phyloP scores from a whole-genome alignment of 1,284 basidiomycete genomes.

The Malassezia vespertilionis region DNA sequence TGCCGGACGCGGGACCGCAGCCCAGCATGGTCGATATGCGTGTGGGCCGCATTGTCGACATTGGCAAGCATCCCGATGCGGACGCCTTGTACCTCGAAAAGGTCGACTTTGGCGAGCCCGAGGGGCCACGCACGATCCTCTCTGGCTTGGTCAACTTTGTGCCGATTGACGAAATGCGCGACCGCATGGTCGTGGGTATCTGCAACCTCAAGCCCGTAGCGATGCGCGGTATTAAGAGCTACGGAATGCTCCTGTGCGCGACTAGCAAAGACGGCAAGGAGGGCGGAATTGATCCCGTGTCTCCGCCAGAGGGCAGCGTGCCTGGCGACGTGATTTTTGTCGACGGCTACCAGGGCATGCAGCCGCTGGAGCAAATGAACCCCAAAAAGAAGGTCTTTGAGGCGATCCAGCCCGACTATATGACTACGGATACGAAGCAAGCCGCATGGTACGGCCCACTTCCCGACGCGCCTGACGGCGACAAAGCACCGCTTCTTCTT shows the following conservation, averaged over 20 bases:
- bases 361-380: constrained; percentile 42
- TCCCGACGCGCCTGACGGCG: constrained; percentile 33
- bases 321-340: constrained; percentile 42
- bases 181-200: constrained; percentile 42
- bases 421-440: constrained; percentile 27
- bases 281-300: constrained; percentile 41
- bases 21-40: constrained; percentile 43
- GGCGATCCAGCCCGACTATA: constrained; percentile 44
- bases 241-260: constrained; percentile 45
- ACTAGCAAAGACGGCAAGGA: constrained; percentile 41
- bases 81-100: constrained; percentile 45
- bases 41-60: constrained; percentile 43
- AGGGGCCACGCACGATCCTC: constrained; percentile 42
- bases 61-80: constrained; percentile 43
- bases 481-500: constrained; percentile 34
- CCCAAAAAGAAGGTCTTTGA: constrained; percentile 48
- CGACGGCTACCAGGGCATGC: constrained; percentile 42
- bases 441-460: constrained; percentile 41
- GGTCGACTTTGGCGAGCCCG: constrained; percentile 46
- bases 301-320: constrained; percentile 36
- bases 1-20: constrained; percentile 27
- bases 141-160: constrained; percentile 45
- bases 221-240: constrained; percentile 47
- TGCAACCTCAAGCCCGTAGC: constrained; percentile 46
- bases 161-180: constrained; percentile 45